Evolutionary conservation across 257 asterid species (phyloP).

Genomic region (Craterostigma plantagineum): DNA sequence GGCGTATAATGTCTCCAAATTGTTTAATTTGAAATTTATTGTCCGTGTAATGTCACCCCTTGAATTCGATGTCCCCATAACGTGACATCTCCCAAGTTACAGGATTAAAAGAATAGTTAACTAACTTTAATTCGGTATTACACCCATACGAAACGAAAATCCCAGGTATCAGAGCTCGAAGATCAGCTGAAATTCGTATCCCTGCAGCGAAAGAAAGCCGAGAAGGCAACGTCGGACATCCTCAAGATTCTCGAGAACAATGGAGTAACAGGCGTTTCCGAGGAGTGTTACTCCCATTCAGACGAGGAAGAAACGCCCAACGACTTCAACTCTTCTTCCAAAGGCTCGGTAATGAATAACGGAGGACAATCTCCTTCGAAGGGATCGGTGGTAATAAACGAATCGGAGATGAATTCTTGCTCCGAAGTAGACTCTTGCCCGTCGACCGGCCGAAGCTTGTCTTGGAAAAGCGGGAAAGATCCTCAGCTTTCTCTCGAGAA

Average conservation of each 20-base stretch:
- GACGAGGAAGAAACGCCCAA: slow-evolving; percentile 29
- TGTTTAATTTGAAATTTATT: too few species aligned
- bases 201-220: slow-evolving; percentile 78
- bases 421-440: slow-evolving; percentile 62
- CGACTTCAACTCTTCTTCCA: slow-evolving; percentile 19
- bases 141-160: slow-evolving; percentile 2
- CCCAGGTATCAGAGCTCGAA: slow-evolving; percentile 68
- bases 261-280: slow-evolving; percentile 52
- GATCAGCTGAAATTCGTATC: slow-evolving; percentile 56
- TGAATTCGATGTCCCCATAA: too few species aligned
- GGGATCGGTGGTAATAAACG: slow-evolving; percentile 22
- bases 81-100: too few species aligned
- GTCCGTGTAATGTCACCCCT: too few species aligned
- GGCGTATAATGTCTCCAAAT: too few species aligned
- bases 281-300: slow-evolving; percentile 51
- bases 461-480: slow-evolving; percentile 67
- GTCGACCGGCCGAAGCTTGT: slow-evolving; percentile 59
- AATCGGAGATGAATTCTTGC: slow-evolving; percentile 40
- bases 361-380: slow-evolving; percentile 26
- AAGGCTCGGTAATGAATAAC: slow-evolving; percentile 13
- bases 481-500: slow-evolving; percentile 33
- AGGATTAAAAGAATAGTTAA: too few species aligned
- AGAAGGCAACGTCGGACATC: slow-evolving; percentile 71
- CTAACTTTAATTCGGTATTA: too few species aligned
- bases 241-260: slow-evolving; percentile 60